Percentiles rank a stretch among this genome's conserved stretches.
Evolutionary conservation across 163 green algal species (phyloP).

Genomic region (Volvox carteri): DNA sequence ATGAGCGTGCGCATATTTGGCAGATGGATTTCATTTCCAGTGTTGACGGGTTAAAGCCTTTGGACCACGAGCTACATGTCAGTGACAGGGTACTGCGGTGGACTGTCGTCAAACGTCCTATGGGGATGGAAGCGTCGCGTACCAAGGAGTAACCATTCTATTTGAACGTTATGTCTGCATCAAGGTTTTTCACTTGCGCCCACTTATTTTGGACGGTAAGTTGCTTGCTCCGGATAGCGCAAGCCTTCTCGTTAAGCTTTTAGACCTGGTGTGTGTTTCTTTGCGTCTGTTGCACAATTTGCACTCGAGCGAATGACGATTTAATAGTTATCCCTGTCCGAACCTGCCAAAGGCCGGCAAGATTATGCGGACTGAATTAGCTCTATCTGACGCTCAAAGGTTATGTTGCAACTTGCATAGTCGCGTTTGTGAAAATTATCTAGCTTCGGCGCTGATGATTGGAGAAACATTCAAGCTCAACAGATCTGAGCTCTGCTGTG

Average conservation of each 20-base stretch:
- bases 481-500: slow-evolving; percentile 54
- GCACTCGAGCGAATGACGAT: slow-evolving; percentile 42
- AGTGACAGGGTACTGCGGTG: slow-evolving; percentile 86
- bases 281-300: too few relatives aligned
- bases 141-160: too few relatives aligned
- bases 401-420: too few relatives aligned
- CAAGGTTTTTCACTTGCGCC: too few relatives aligned
- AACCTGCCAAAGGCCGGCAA: slow-evolving; percentile 56
- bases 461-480: slow-evolving; percentile 58
- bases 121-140: background rate
- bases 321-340: slow-evolving; percentile 59
- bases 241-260: too few relatives aligned
- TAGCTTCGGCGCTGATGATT: slow-evolving; percentile 43
- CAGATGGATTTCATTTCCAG: slow-evolving; percentile 83
- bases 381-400: slow-evolving; percentile 57
- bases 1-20: slow-evolving; percentile 85
- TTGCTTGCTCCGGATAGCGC: too few relatives aligned
- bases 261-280: too few relatives aligned
- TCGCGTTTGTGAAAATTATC: too few relatives aligned
- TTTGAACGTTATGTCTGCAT: too few relatives aligned
- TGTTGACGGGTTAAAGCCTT: slow-evolving; percentile 65
- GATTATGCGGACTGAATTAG: slow-evolving; percentile 49
- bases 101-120: slow-evolving; percentile 75
- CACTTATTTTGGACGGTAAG: too few relatives aligned
- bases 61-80: slow-evolving; percentile 84